Evolutionary conservation across 208 protist genomes (phyloP).

Genomic region (Tritrichomonas foetus): DNA sequence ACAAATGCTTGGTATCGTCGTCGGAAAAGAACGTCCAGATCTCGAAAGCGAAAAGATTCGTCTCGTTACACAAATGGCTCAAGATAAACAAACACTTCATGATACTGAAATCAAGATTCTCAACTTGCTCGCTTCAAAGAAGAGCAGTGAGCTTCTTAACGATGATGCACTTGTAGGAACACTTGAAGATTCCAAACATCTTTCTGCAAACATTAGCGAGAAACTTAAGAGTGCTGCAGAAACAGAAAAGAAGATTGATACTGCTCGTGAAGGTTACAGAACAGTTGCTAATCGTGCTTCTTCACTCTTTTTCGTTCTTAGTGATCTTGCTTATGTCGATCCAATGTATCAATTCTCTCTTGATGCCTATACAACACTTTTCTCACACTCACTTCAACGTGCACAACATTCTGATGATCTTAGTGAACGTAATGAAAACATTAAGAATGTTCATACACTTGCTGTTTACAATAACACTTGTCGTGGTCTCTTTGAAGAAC

Average conservation of each 20-base stretch:
- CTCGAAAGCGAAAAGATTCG: slow-evolving; percentile 67
- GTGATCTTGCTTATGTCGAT: slow-evolving; percentile 86
- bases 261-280: slow-evolving; percentile 86
- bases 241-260: slow-evolving; percentile 87
- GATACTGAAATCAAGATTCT: slow-evolving; percentile 83
- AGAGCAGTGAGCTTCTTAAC: slow-evolving; percentile 56
- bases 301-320: slow-evolving; percentile 93
- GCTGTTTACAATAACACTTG: slow-evolving; percentile 92
- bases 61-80: slow-evolving; percentile 80
- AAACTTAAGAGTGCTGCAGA: slow-evolving; percentile 62
- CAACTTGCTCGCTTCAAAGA: slow-evolving; percentile 73
- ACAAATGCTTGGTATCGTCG: slow-evolving; percentile 63
- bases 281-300: slow-evolving; percentile 81
- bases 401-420: slow-evolving; percentile 58
- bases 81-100: slow-evolving; percentile 82
- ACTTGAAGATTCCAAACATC: slow-evolving; percentile 81
- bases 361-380: slow-evolving; percentile 90
- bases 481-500: slow-evolving; percentile 91
- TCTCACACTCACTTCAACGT: slow-evolving; percentile 55
- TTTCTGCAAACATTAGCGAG: slow-evolving; percentile 81
- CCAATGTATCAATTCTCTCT: slow-evolving; percentile 98
- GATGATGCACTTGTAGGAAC: slow-evolving; percentile 34
- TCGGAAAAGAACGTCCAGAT: slow-evolving; percentile 61
- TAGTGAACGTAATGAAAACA: slow-evolving; percentile 77
- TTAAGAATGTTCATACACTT: slow-evolving; percentile 92